Base-by-base conservation (phyloP, 306 rosid genomes). In the Lathyrus sativus region DNA sequence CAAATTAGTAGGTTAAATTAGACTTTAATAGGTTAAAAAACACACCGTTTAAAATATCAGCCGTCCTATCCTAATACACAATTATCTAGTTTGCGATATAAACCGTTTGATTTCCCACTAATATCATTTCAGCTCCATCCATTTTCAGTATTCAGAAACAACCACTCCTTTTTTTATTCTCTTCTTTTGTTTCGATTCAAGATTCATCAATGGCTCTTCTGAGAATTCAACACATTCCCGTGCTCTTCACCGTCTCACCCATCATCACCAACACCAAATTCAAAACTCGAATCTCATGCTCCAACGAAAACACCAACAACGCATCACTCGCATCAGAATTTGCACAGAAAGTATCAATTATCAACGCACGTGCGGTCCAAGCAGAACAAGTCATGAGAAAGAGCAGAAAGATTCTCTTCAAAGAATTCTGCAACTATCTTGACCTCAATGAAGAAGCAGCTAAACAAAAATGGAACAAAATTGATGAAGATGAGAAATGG, bases 331-430 rank as follows among this genome's bases (percentile, higher is more conserved):
- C 98, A 5, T 72, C 88, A 13, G 86, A 84, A 29, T 60, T 89
- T 7, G 82, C 92, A 5, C 64, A 61, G 19, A 86, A 72, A 68
- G 80, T 72, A 5, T 76, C 82, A 5, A 80, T 77, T 60, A 78
- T 84, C 66, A 87, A 73, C 76, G 55, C 76, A 70, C 77, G 78
- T 13, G 51, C 51, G 77, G 6, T 37, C 18, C 79, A 81, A 63
- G 79, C 85, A 14, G 89, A 82, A 59, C 95, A 86, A 29, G 96
- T 92, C 39, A 73, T 92, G 88, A 72, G 57, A 56, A 89, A 86
- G 84, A 86, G 96, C 88, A 78, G 79, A 70, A 78, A 76, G 54
- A 69, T 92, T 1, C 83, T 92, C 13, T 89, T 92, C 80, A 62
- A 78, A 3, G 93, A 87, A 75, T 42, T 92, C 0, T 81, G 89